These are phyloP conservation scores for Lasiodiplodia hormozganensis DNA, from an alignment of 2,329 filamentous ascomycete genomes.

Conservation along the genomic window DNA sequence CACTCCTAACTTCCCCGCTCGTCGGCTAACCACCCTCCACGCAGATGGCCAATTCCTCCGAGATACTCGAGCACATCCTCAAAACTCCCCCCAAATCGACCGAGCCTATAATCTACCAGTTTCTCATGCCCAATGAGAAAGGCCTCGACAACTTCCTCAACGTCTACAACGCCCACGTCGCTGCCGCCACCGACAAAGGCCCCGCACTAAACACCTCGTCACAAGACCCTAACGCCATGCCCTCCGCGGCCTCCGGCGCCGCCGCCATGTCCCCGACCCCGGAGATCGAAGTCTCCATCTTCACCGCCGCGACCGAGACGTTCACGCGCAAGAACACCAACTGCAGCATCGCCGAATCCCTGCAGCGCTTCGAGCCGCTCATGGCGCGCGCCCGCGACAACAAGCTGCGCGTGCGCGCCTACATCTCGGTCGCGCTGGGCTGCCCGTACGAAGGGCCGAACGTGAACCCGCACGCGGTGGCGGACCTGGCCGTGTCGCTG, in stretches of 20 bases:
- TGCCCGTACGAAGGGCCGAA: constrained; percentile 75
- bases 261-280: constrained; percentile 45
- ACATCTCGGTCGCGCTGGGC: constrained; percentile 75
- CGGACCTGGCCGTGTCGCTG: constrained; percentile 67
- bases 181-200: constrained; percentile 49
- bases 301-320: constrained; percentile 80
- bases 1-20: constrained; percentile 24
- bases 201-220: constrained; percentile 53
- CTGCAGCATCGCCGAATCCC: constrained; percentile 76
- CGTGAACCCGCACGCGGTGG: constrained; percentile 62
- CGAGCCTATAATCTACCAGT: constrained; percentile 73
- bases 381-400: constrained; percentile 71
- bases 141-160: constrained; percentile 70
- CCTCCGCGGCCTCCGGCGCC: constrained; percentile 43
- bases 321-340: constrained; percentile 86
- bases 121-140: constrained; percentile 78
- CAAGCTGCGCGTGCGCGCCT: constrained; percentile 75
- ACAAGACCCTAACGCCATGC: constrained; percentile 51
- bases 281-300: constrained; percentile 79
- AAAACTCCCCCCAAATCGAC: constrained; percentile 61
- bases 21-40: constrained; percentile 32
- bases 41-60: constrained; percentile 79
- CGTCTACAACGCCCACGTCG: constrained; percentile 56
- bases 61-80: constrained; percentile 75
- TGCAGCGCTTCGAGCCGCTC: constrained; percentile 73